These are phyloP conservation scores for Cyanophora paradoxa DNA, from an alignment of 78 protist genomes.

Conservation along the genomic window DNA sequence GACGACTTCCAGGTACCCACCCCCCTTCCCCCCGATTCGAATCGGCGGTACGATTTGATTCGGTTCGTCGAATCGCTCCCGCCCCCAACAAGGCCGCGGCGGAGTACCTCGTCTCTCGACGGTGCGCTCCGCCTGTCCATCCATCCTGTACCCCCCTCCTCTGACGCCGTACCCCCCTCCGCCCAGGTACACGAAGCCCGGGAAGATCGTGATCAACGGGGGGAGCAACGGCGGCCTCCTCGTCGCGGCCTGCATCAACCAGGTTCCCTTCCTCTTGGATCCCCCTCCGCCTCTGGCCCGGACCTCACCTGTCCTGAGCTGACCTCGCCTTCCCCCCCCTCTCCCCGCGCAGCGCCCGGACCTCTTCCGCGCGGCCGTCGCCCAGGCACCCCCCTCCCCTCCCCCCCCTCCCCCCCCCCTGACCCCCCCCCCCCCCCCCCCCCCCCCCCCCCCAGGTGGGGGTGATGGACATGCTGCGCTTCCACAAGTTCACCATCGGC, in stretches of 20 bases:
- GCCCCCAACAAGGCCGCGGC: conserved; percentile 61
- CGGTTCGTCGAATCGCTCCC: too few relatives aligned
- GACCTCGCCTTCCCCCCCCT: too few relatives aligned
- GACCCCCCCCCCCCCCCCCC: not conserved
- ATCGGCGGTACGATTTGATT: too few relatives aligned
- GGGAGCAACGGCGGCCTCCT: conserved; percentile 90
- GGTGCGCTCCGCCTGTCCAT: not conserved
- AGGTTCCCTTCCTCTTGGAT: too few relatives aligned
- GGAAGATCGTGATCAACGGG: conserved; percentile 64
- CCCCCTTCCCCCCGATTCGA: too few relatives aligned
- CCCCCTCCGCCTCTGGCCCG: too few relatives aligned
- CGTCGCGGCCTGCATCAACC: conserved; percentile 77
- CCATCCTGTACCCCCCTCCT: not conserved
- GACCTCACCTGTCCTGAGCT: too few relatives aligned
- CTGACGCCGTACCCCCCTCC: not conserved
- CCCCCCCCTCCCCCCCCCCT: not conserved
- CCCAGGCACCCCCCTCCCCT: not conserved
- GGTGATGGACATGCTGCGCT: conserved; percentile 83
- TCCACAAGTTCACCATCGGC: conserved; percentile 89
- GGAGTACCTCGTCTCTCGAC: conserved; percentile 50
- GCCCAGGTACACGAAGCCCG: not conserved
- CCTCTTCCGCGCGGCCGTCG: conserved; percentile 56
- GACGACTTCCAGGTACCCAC: conserved; percentile 85
- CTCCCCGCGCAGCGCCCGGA: too few relatives aligned
- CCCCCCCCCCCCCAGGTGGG: conserved; percentile 30